These are phyloP conservation scores for Graphium sp. DNA, from an alignment of 2,329 filamentous ascomycete genomes.

Conservation along the genomic window DNA sequence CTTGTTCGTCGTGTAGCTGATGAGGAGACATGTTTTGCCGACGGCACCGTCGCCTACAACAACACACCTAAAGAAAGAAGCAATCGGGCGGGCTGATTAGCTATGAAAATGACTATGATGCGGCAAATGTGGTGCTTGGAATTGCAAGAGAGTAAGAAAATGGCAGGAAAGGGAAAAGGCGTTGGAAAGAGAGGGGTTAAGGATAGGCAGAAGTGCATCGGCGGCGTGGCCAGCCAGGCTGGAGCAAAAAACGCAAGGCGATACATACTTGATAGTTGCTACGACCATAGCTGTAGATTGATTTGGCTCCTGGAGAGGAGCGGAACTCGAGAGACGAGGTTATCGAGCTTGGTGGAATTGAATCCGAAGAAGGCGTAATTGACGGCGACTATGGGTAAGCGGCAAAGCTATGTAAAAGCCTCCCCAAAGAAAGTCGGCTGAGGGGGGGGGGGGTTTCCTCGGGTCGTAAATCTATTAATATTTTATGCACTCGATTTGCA, in stretches of 20 bases:
- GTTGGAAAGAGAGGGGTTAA: too few species aligned
- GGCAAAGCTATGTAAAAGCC: too few species aligned
- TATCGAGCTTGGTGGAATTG: slow-evolving; percentile 5
- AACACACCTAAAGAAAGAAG: slow-evolving; percentile 54
- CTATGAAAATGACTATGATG: too few species aligned
- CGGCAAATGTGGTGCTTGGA: too few species aligned
- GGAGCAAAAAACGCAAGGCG: not conserved
- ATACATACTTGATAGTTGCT: slow-evolving; percentile 46
- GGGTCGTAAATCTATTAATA: too few species aligned
- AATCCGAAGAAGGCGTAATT: slow-evolving; percentile 4
- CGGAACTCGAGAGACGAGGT: slow-evolving; percentile 10
- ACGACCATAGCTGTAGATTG: slow-evolving; percentile 36
- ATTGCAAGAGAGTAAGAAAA: not conserved
- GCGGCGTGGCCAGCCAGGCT: not conserved
- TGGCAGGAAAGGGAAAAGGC: not conserved
- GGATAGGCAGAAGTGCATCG: too few species aligned
- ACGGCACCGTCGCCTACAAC: slow-evolving; percentile 99
- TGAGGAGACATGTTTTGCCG: slow-evolving; percentile 96
- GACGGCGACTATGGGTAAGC: too few species aligned
- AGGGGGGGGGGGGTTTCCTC: too few species aligned
- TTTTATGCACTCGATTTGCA: too few species aligned
- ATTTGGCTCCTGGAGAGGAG: slow-evolving; percentile 20
- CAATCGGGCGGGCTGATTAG: slow-evolving; percentile 1
- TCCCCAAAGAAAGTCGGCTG: too few species aligned
- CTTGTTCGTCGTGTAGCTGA: slow-evolving; percentile 99